These are phyloP conservation scores for Phylloboletellus chloephorus DNA, from an alignment of 1,284 basidiomycete species.

Conservation along the genomic window DNA sequence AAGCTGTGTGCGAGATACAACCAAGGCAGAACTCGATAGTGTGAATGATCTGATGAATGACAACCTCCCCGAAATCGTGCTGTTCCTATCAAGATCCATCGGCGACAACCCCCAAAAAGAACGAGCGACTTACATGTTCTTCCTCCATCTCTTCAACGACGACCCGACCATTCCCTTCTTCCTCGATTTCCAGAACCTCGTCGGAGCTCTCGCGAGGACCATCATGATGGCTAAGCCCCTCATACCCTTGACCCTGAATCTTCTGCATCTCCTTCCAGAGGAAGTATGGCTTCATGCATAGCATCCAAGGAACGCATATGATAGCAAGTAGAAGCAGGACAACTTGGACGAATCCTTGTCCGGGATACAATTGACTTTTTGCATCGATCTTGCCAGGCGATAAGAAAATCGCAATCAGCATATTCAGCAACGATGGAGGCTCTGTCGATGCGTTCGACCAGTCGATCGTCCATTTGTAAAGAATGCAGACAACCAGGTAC, in stretches of 20 bases:
- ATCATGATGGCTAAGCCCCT: slow-evolving; percentile 54
- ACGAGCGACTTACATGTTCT: slow-evolving; percentile 50
- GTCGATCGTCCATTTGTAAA: slow-evolving; percentile 97
- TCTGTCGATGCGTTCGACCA: slow-evolving; percentile 71
- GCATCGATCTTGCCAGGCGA: slow-evolving; percentile 76
- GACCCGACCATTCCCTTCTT: slow-evolving; percentile 77
- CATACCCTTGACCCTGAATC: slow-evolving; percentile 83
- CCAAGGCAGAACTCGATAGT: slow-evolving; percentile 98
- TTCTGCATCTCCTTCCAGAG: slow-evolving; percentile 88
- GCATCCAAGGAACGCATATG: slow-evolving; percentile 94
- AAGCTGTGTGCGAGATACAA: slow-evolving; percentile 98
- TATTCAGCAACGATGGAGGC: slow-evolving; percentile 90
- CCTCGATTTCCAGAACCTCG: slow-evolving; percentile 71
- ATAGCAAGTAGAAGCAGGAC: slow-evolving; percentile 76
- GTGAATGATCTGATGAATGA: slow-evolving; percentile 96
- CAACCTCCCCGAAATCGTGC: slow-evolving; percentile 90
- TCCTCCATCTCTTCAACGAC: slow-evolving; percentile 66
- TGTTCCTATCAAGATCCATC: slow-evolving; percentile 47
- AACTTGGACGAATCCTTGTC: slow-evolving; percentile 85
- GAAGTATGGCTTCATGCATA: slow-evolving; percentile 91
- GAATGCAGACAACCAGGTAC: slow-evolving; percentile 90
- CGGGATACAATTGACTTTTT: slow-evolving; percentile 73
- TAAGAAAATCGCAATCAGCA: slow-evolving; percentile 94
- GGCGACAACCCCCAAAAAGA: slow-evolving; percentile 12
- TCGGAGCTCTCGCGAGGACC: slow-evolving; percentile 47